A percentile compares a stretch with the other conserved stretches of the same genome.
phyloP scores from a whole-genome alignment of 805 yeast genomes.

The Suhomyces sp. region DNA sequence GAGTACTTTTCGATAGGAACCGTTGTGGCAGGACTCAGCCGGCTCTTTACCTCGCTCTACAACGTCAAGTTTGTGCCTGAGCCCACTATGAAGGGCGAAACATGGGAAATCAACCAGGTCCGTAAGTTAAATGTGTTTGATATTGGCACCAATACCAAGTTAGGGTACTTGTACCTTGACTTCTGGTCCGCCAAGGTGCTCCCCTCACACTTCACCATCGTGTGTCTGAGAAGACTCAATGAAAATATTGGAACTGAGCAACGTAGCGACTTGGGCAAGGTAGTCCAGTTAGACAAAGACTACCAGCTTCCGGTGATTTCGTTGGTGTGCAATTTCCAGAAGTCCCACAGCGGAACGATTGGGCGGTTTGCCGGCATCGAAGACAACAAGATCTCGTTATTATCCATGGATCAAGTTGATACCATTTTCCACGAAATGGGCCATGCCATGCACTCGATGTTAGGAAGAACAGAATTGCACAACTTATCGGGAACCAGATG shows the following conservation, averaged over 20 bases:
- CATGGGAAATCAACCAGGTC: conserved; percentile 80
- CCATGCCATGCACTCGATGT: conserved; percentile 97
- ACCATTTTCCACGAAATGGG: conserved; percentile 99
- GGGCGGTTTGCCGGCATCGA: conserved; percentile 27
- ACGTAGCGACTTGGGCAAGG: conserved; percentile 16
- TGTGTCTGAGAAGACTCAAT: conserved; percentile 83
- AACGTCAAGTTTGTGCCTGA: conserved; percentile 75
- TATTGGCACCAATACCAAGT: conserved; percentile 46
- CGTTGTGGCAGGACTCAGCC: conserved; percentile 77
- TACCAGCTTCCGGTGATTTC: conserved; percentile 89
- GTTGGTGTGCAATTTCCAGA: conserved; percentile 76
- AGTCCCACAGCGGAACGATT: conserved; percentile 26
- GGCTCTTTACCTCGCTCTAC: conserved; percentile 66
- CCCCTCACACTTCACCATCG: conserved; percentile 95
- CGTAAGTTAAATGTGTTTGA: conserved; percentile 75
- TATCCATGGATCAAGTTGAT: conserved; percentile 78
- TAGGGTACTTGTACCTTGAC: conserved; percentile 86
- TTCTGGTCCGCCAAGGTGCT: conserved; percentile 73
- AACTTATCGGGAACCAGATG: conserved; percentile 95
- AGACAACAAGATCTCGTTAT: conserved; percentile 45
- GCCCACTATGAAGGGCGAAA: conserved; percentile 64
- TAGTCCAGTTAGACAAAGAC: conserved; percentile 38
- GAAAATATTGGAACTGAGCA: conserved; percentile 32
- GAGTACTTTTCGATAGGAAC: conserved; percentile 81
- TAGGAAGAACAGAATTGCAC: conserved; percentile 86